Evolutionary conservation across 352 stramenopile species (phyloP).

Genomic region (Phytopythium mirpurense): DNA sequence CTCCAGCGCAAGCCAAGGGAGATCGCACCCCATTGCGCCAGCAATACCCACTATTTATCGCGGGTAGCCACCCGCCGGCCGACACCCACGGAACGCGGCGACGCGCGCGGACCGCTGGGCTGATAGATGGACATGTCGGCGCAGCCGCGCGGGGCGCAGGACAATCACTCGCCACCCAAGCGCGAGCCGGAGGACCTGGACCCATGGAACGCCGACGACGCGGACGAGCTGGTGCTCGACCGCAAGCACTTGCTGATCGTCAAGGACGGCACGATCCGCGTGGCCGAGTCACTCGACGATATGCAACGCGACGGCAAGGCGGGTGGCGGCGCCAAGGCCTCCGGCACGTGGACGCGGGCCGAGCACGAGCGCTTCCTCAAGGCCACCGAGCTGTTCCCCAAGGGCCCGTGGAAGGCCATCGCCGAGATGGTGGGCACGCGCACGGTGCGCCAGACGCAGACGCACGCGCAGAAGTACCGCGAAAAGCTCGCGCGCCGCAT

Average conservation of each 20-base stretch:
- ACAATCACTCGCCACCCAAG: slow-evolving; percentile 4
- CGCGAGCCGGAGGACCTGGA: slow-evolving; percentile 8
- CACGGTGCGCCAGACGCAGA: slow-evolving; percentile 64
- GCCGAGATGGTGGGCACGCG: slow-evolving; percentile 60
- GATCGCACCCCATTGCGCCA: not conserved
- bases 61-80: not conserved
- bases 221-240: slow-evolving; percentile 42
- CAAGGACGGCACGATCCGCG: slow-evolving; percentile 62
- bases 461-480: slow-evolving; percentile 62
- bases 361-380: slow-evolving; percentile 63
- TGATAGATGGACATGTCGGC: not conserved
- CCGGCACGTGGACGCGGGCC: slow-evolving; percentile 45
- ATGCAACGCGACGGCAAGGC: slow-evolving; percentile 41
- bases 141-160: not conserved
- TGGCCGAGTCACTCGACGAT: slow-evolving; percentile 54
- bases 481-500: slow-evolving; percentile 55
- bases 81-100: not conserved
- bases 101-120: not conserved
- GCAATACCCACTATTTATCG: slow-evolving; percentile 6
- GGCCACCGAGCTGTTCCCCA: slow-evolving; percentile 50
- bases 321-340: slow-evolving; percentile 48
- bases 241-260: slow-evolving; percentile 71
- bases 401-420: slow-evolving; percentile 60
- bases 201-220: slow-evolving; percentile 4
- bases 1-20: slow-evolving; percentile 2